Conservation (phyloP, 352 stramenopile genomes). For the Globisporangium iwayamae region DNA sequence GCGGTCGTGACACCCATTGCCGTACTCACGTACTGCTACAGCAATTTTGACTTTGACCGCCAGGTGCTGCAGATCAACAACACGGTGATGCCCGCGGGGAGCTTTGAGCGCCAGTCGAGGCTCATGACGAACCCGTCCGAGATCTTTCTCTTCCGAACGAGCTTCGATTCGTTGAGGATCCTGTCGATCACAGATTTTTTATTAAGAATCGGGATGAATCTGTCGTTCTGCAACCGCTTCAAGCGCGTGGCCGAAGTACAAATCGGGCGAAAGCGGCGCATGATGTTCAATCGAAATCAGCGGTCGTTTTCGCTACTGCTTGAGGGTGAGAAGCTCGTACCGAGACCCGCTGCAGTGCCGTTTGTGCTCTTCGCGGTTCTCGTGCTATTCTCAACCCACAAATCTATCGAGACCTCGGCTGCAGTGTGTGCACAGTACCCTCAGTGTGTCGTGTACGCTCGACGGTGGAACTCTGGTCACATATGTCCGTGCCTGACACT, state of each 20-base stretch:
- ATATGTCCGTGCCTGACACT: constrained; percentile 34
- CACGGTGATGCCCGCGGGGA: constrained; percentile 5
- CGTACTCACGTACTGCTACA: constrained; percentile 27
- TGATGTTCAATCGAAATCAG: not conserved
- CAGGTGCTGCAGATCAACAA: constrained; percentile 7
- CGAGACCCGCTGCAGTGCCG: not conserved
- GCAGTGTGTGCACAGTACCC: constrained; percentile 13
- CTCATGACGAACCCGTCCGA: constrained; percentile 27
- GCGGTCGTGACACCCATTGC: constrained; percentile 26
- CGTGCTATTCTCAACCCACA: constrained; percentile 14
- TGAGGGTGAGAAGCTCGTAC: constrained; percentile 10
- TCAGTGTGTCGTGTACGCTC: constrained; percentile 26
- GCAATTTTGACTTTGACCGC: constrained; percentile 28
- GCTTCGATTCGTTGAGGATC: constrained; percentile 37
- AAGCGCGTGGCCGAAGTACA: constrained; percentile 17
- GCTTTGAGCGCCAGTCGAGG: constrained; percentile 31
- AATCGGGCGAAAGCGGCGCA: not conserved
- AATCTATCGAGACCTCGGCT: constrained; percentile 18
- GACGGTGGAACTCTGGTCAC: constrained; percentile 11
- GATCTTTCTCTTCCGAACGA: constrained; percentile 25
- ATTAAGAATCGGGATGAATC: constrained; percentile 21
- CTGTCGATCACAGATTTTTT: constrained; percentile 21
- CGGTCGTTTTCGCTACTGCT: constrained; percentile 3
- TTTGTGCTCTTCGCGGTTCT: constrained; percentile 15
- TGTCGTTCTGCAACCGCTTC: constrained; percentile 22